Base-by-base conservation (phyloP, 768 basidiomycete genomes). In the Clitopilus hobsonii region DNA sequence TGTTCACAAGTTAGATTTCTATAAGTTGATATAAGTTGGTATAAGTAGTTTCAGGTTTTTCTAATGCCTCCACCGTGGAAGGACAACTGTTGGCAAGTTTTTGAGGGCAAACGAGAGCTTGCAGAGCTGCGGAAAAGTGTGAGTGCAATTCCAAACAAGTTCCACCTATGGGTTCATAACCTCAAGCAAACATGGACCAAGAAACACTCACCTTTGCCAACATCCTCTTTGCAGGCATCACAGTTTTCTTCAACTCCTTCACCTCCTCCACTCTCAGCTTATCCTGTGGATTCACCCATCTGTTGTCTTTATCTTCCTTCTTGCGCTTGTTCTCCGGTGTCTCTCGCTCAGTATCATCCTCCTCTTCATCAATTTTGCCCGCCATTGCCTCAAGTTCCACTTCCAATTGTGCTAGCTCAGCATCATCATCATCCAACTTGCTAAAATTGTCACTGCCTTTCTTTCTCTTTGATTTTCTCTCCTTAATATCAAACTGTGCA, bases 31-130 rank as follows among this genome's bases (percentile, higher is more conserved):
- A n/a, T n/a, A n/a, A n/a, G n/a, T n/a, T n/a, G n/a, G n/a, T n/a
- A n/a, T n/a, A n/a, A n/a, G n/a, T n/a, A n/a, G n/a, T n/a, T n/a
- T n/a, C n/a, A n/a, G n/a, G n/a, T n/a, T n/a, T n/a, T n/a, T n/a
- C n/a, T n/a, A n/a, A n/a, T n/a, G n/a, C n/a, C n/a, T 41, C 69
- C 72, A 73, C 13, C 36, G 51, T 0, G 70, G 72, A 0, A 73
- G 61, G 27, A 64, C 50, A 7, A 32, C 30, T 16, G 16, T 32
- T 32, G 30, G 30, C 30, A 32, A 72, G 55, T 69, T 54, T 11
- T 67, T 55, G 22, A 58, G 52, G 1, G 54, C 25, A 47, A 49
- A 52, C 14, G 55, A 18, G 58, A 57, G 7, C 55, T 59, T 50
- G 57, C 59, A 59, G 51, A 68, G 38, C 61, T 62, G 36, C 24